Base-by-base conservation (phyloP, 2,329 filamentous ascomycete species). In the Acrocalymma vagum region DNA sequence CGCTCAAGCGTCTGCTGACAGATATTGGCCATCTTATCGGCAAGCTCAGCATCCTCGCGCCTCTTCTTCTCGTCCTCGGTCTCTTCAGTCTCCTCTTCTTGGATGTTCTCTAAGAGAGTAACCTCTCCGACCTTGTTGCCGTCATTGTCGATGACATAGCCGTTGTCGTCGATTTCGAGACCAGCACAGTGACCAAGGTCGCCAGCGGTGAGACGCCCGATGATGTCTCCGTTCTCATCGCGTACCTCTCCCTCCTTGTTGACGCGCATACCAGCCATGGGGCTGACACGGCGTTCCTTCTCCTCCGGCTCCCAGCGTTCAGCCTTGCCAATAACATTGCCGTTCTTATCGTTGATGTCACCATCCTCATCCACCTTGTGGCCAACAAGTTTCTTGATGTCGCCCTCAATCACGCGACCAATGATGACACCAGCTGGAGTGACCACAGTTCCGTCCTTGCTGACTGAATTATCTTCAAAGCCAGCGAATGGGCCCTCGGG, bases 1-100 rank as follows among this genome's bases (percentile, higher is more conserved):
- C 86, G 88, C 62, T 95, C 90, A 6, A 96, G 79, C 10, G 89
- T 89, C 67, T 92, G 84, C 62, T 86, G 81, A 55, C 95, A 83
- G 58, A 87, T 86, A 41, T 72, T 75, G 9, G 80, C 77, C 76
- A 96, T 91, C 73, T 88, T 86, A 48, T 81, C 78, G 1, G 91
- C 91, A 24, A 95, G 80, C 73, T 95, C 83, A 51, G 78, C 79
- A 65, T 95, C 90, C 48, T 86, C 78, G 65, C 82, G 70, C 42
- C 63, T 59, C 49, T 76, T 68, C 50, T 51, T 60, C 55, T 70
- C 61, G 46, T 72, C 69, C 24, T 77, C 75, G 28, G 68, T 72
- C 55, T 73, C 83, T 6, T 78, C 75, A 49, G 81, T 75, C 10
- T 78, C 76, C 51, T 78, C 76, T 48, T 80, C 76, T 3, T 82